Percentiles rank a stretch among this genome's conserved stretches.
These are phyloP conservation scores for Nectriaceae sp. DNA, from an alignment of 2,329 filamentous ascomycete species.

Conservation along the genomic window DNA sequence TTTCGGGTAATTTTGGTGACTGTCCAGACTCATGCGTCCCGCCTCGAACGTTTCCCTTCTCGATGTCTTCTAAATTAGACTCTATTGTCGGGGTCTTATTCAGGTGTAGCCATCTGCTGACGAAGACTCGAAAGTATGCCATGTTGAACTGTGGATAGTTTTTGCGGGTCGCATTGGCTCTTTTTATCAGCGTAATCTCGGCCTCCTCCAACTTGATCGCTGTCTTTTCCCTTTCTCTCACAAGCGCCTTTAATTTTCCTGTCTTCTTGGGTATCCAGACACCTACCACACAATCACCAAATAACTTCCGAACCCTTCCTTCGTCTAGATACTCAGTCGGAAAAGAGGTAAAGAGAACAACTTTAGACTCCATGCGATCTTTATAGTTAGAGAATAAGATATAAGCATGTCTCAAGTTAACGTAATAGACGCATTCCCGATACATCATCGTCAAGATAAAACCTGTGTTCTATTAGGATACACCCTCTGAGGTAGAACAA, in stretches of 20 bases:
- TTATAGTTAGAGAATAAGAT: neutral
- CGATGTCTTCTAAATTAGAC: too few species aligned
- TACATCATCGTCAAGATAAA: neutral
- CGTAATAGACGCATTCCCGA: slow-evolving; percentile 2
- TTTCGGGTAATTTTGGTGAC: too few species aligned
- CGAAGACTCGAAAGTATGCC: too few species aligned
- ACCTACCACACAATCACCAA: neutral
- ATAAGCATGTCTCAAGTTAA: slow-evolving; percentile 1
- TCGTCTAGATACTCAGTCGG: neutral
- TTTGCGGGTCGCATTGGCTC: neutral
- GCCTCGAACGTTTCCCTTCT: too few species aligned
- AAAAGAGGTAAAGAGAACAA: neutral
- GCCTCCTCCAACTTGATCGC: neutral
- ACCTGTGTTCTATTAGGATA: neutral
- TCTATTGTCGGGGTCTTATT: too few species aligned
- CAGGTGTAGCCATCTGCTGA: too few species aligned
- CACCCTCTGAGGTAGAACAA: neutral
- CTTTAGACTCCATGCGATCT: neutral
- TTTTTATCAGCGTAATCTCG: slow-evolving; percentile 1
- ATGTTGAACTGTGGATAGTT: neutral
- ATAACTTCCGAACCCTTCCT: neutral
- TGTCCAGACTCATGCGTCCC: too few species aligned
- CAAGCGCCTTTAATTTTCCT: neutral
- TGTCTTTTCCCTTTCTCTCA: neutral
- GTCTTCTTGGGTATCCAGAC: slow-evolving; percentile 1